Base-by-base conservation (phyloP, 768 basidiomycete species). In the Termitomyces heimii region DNA sequence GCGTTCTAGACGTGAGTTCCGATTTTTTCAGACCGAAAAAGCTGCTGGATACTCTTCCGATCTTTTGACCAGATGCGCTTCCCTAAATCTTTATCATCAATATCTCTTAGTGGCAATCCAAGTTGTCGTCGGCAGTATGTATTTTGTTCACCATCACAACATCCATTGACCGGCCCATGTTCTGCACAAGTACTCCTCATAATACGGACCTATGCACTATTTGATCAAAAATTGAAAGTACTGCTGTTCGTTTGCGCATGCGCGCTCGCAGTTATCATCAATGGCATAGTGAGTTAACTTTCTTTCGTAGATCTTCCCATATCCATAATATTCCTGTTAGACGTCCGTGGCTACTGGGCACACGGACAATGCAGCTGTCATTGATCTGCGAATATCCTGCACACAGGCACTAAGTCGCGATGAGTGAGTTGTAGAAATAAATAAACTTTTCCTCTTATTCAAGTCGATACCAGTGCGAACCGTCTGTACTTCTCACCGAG, bases 201-300 rank as follows among this genome's bases (percentile, higher is more conserved):
- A 18, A 68, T 74, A 58, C 63, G 76, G 22, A 76, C 74, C 8
- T 74, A 74, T 55, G 77, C 76, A 20, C 65, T 79, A 0, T 79
- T 76, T 55, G 68, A 64, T 2, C 68, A 69, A 18, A 71, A 47
- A 35, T 60, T 62, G 14, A 50, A 50, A 16, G 59, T 75, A 7
- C 68, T 77, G 0, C 40, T 60, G 0, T 54, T 70, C 22, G 60
- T 71, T 5, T 59, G 67, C 32, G 37, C 59, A 28, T 60, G 70
- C 1, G 71, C 66, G 1, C 49, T 70, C 28, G 61, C 60, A 3
- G 70, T 68, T 12, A 66, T 73, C 34, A 56, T 48, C 5, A 65
- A 67, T 13, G 47, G 29, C 6, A 20, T 31, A 12, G 47, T 48
- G 13, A 48, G 31, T 18, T 4, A 18, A n/a, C 18, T n/a, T n/a